Base-by-base conservation (phyloP, 2,329 filamentous ascomycete genomes). In the Alternaria panax region DNA sequence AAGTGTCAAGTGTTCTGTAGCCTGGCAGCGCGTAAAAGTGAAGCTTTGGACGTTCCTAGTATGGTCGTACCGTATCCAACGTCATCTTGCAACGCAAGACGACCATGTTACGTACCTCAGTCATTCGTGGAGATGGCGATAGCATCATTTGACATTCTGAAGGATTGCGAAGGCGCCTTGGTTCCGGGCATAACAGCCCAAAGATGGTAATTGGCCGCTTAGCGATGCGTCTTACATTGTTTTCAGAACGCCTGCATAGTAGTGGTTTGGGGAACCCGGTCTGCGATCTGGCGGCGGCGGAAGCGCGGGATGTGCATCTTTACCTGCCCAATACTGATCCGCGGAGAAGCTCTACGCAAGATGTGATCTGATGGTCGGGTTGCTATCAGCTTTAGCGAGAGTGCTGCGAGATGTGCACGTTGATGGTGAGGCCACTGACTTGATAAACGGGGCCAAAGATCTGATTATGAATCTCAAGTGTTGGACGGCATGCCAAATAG, bases 11-110 rank as follows among this genome's bases (percentile, higher is more conserved):
- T 22, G 20, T 60, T 52, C 30, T 2, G 38, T 36, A 43, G 16
- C 40, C 40, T 18, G 41, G 32, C 57, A 47, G 38, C 12, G 18
- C 18, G 9, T 30, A 48, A 18, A 60, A 64, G 52, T 63, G 62
- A 69, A 59, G 65, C 65, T 63, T 60, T 54, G 50, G 30, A 50
- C 18, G 30, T 54, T 55, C 63, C 54, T 59, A 57, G 50, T 54
- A 43, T 38, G 43, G 56, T 48, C 50, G 42, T 25, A 25, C 48
- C 42, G 51, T 54, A 38, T 51, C 47, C 54, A 46, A 57, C 46
- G 28, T 48, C 54, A 47, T 30, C n/a, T 28, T 38, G 27, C 20
- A 8, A 42, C 20, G 38, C 34, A 38, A 52, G 45, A 41, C 48
- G 28, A 45, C 58, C 40, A 59, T 50, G 54, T 67, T 51, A 50